Evolutionary conservation across 2,329 filamentous ascomycete species (phyloP), one percentile per base, ranked within the genome.

Genomic region (Passalora sequoiae): DNA sequence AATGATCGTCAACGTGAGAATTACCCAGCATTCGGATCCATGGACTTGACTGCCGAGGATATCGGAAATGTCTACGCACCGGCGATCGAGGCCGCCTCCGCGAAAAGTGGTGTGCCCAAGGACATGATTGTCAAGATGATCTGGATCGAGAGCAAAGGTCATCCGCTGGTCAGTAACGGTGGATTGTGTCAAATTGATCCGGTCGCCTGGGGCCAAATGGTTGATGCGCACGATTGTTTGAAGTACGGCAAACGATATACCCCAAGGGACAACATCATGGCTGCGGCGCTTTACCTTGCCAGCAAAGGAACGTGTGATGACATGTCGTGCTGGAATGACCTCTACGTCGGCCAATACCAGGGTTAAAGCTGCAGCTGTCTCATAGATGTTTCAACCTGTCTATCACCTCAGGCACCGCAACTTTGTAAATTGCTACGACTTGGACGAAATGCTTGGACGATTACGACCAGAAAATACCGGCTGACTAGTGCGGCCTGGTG

Each of bases 61-160:
- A 51, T 49, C 17, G 20, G 32, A 35, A 40, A 30, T 4, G 45
- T 51, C 16, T 51, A 51, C 21, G 46, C 10, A 7, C 35, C 42
- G 28, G 38, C 40, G 16, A 46, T 51, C 39, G 17, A 38, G 9
- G 30, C 39, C 20, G 49, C 49, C 5, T 38, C 35, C 22, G 17
- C 13, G 9, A 38, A 48, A 38, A 40, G 38, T 6, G 45, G 49
- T 6, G 45, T 49, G 2, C 49, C 49, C 1, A 40, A 28, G 13
- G 37, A 42, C 16, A 38, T 51, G 4, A 35, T 51, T 21, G 24
- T 40, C 15, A 38, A 46, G 22, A 49, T 51, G 22, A 51, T 51
- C 36, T 51, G 40, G 43, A 44, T 29, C 3, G 49, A 51, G 32
- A 41, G 35, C 32, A 51, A 51, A 19, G 45, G 49, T 3, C 49